Evolutionary conservation across 192 early-diverging fungal species (phyloP), one percentile per base, ranked within the genome.

Genomic region (Geranomyces michiganensis): DNA sequence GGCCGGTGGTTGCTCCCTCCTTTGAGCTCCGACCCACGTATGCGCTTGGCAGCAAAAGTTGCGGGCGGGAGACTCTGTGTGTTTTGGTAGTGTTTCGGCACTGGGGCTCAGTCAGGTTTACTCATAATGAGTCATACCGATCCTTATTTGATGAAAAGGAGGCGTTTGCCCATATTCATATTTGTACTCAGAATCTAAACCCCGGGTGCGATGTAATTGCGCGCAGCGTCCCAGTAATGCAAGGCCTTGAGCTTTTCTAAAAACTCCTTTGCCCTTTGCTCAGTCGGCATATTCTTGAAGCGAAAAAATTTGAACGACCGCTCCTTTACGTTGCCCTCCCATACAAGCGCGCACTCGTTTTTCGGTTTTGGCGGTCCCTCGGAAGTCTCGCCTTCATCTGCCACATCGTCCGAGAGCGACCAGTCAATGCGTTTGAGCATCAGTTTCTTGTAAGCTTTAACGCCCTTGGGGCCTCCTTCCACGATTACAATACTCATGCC

Each of bases 401-500:
- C 71, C 29, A 78, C 76, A 68, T 87, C 68, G 41, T 79, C 70
- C 64, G 86, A 49, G 31, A 36, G 31, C n/a, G 82, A 80, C 97
- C 97, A 99, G 75, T 98, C 89, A 70, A 99, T 98, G 21, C 97
- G 85, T 30, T 92, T 78, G 14, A 97, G 83, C 97, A 99, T 95
- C 24, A 99, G 81, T 69, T 96, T 95, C 77, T 97, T 99, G 84
- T 95, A 99, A 33, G 88, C 85, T 68, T 92, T 92, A 70, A 97
- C 84, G 1, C 85, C 88, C 72, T 96, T 94, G 14, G 88, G 90
- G 3, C 95, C 92, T 0, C 97, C 97, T 79, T 99, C 97, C 5
- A 96, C 96, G 49, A 96, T 79, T 5, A 99, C 92, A 55, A 97
- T 62, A 68, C 85, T 87, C 75, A 89, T 85, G 4, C 87, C 90